Base-by-base conservation (phyloP, 2,329 filamentous ascomycete species). In the Neurospora sp. region DNA sequence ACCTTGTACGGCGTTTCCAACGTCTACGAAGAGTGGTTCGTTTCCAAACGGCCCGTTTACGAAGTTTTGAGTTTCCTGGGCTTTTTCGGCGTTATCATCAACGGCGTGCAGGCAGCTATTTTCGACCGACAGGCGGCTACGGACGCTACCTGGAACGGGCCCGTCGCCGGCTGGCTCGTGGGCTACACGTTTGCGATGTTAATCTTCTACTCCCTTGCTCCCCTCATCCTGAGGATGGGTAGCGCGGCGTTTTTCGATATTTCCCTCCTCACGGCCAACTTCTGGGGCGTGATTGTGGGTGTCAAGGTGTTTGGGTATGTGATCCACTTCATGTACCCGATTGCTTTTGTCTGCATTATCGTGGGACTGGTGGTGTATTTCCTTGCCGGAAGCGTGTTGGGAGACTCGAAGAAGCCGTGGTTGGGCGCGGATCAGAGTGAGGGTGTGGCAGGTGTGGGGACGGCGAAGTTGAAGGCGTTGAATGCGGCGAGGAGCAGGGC, bases 231-330 rank as follows among this genome's bases (percentile, higher is more conserved):
- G 81, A 92, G 96, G 74, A 91, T 98, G 83, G 91, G 91, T 38
- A 92, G 89, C 17, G 96, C 96, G 2, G 95, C 94, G 23, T 97
- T 99, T 82, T 96, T 97, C 84, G 97, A 99, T 81, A 97, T 98
- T 77, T 95, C 91, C 8, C 84, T 99, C 74, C 84, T 99, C 71
- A 98, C 96, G 2, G 93, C 90, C 76, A 97, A 97, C 82, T 98
- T 98, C 83, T 99, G 96, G 96, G 94, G 93, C 74, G 91, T 97
- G 72, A 91, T 96, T 74, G 95, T 99, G 75, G 96, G 96, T 67
- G 88, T 96, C 75, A 87, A 90, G 78, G 92, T 98, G 67, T 97
- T 99, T 77, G 88, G 90, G 66, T 87, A 91, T 75, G 81, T 81
- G 52, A 88, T 99, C 70, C 92, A 97, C 82, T 97, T 88, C 85